phyloP scores from a whole-genome alignment of 441 rosid genomes.

The Syzygium syzygioides region DNA sequence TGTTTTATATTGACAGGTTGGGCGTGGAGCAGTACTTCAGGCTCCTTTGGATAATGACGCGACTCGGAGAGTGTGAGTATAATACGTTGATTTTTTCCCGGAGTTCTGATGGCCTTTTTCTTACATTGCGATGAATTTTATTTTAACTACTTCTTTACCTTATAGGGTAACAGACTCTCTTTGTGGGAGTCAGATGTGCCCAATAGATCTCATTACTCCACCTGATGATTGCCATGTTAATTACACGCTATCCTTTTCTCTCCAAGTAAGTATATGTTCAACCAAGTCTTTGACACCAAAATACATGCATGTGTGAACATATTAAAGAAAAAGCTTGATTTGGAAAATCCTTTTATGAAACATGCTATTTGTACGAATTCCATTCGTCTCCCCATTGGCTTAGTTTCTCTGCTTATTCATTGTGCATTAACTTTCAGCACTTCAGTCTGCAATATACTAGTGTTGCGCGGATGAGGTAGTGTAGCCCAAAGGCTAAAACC shows the following conservation, averaged over 20 bases:
- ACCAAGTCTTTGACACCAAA: conserved; percentile 6
- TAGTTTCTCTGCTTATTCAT: background rate
- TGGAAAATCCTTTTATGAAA: background rate
- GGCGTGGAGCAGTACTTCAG: conserved; percentile 84
- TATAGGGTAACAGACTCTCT: conserved; percentile 71
- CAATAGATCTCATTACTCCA: conserved; percentile 84
- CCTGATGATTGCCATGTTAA: conserved; percentile 99
- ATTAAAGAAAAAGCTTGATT: background rate
- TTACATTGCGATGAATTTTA: background rate
- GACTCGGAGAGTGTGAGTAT: conserved; percentile 82
- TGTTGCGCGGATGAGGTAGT: background rate
- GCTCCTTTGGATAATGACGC: conserved; percentile 78
- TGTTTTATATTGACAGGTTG: conserved; percentile 52
- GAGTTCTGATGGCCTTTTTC: background rate
- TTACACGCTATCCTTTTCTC: conserved; percentile 83
- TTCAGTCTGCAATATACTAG: background rate
- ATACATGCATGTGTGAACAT: background rate
- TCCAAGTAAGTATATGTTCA: conserved; percentile 54
- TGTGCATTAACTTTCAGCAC: background rate
- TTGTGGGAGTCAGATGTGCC: conserved; percentile 81
- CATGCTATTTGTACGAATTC: background rate
- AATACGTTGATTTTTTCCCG: conserved; percentile 21
- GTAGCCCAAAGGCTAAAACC: conserved; percentile 1
- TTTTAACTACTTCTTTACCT: conserved; percentile 6
- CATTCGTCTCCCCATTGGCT: background rate